Evolutionary conservation across 2,329 filamentous ascomycete species (phyloP), one percentile per base, ranked within the genome.

Genomic region (Sporothrix luriei): DNA sequence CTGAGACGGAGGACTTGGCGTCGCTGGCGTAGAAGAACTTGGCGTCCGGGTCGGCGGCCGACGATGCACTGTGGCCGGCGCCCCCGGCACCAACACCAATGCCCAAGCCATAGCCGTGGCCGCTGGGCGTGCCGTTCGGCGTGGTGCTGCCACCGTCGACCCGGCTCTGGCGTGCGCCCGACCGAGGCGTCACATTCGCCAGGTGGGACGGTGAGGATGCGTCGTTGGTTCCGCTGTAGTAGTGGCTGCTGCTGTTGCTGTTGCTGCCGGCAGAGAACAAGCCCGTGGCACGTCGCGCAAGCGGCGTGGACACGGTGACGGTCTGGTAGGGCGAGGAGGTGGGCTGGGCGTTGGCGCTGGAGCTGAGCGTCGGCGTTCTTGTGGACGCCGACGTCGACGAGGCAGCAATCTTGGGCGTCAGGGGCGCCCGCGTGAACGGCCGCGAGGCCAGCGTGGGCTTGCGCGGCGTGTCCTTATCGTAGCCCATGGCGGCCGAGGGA

Each of bases 11-110:
- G 77, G 49, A 52, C 79, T 77, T 74, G 26, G 86, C 91, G 74
- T 97, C 92, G 77, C 89, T 92, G 38, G 94, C 95, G 78, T 96
- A 94, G 78, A 99, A 97, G 84, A 98, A 98, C 81, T 93, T 94
- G 68, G 90, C 80, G 66, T 86, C 84, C 24, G 76, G 52, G 48
- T 68, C 70, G 26, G 54, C 24, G 16, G 79, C 74, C 21, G 77
- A 26, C 1, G 38, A n/a, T 2, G 66, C 77, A 74, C 21, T 24
- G 77, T 26, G 16, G 43, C 9, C 6, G 61, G 14, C 77, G n/a
- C 21, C 33, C 19, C 24, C 5, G 9, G 38, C 40, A 2, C 80
- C 75, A 43, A 79, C 6, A 1, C 81, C 75, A 40, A 79, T 71
- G 5, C 77, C 77, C 68, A 81, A 74, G 11, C 76, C 77, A 38